These are phyloP conservation scores for Hypoxylon fuscum DNA, from an alignment of 495 filamentous ascomycete species.

Conservation along the genomic window DNA sequence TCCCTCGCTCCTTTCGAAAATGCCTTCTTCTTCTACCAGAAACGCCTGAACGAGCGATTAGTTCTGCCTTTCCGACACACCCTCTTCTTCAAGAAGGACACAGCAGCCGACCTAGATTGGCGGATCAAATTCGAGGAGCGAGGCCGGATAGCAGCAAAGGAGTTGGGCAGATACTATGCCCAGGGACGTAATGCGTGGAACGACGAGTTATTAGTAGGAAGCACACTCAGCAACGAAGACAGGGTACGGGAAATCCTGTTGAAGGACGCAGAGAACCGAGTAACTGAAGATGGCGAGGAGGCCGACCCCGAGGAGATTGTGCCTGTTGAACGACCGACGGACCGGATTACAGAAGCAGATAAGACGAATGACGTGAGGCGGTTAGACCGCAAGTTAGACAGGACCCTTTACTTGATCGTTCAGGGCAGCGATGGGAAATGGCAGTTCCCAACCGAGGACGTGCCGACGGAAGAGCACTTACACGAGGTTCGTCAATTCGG, in stretches of 20 bases:
- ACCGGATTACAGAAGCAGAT: constrained; percentile 82
- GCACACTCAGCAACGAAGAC: constrained; percentile 65
- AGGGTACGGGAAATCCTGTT: constrained; percentile 66
- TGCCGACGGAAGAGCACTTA: constrained; percentile 76
- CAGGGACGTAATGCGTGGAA: constrained; percentile 84
- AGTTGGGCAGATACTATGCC: constrained; percentile 86
- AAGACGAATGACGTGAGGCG: constrained; percentile 74
- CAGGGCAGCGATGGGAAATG: constrained; percentile 72
- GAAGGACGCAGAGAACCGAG: constrained; percentile 76
- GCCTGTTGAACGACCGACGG: constrained; percentile 74
- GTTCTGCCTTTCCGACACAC: constrained; percentile 87
- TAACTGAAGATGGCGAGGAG: constrained; percentile 68
- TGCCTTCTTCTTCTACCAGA: constrained; percentile 94
- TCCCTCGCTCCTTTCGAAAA: constrained; percentile 87
- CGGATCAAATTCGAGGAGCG: constrained; percentile 83
- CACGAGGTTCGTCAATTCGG: constrained; percentile 70
- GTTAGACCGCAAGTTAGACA: constrained; percentile 76
- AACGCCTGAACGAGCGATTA: constrained; percentile 92
- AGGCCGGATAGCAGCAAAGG: constrained; percentile 73
- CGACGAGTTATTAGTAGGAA: constrained; percentile 86
- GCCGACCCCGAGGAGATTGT: constrained; percentile 70
- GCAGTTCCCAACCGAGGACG: constrained; percentile 76
- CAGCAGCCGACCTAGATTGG: constrained; percentile 86
- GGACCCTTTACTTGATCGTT: constrained; percentile 88
- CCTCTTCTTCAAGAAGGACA: constrained; percentile 96